Evolutionary conservation across 805 yeast species (phyloP).

Genomic region (Lipomyces orientalis): DNA sequence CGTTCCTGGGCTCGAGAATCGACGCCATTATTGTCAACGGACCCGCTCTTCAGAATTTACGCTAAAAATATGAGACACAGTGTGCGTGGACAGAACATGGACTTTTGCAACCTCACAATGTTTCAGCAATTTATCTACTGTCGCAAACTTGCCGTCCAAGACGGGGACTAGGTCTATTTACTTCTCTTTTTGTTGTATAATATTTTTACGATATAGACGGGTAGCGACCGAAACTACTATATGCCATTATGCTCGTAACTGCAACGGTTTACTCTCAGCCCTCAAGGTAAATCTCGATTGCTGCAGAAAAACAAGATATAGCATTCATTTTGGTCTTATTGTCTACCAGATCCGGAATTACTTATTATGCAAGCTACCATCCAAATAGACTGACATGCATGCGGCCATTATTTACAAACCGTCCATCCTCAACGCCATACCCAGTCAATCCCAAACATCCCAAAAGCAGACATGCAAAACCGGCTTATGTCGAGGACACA

Average conservation of each 20-base stretch:
- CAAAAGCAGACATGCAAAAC: not conserved
- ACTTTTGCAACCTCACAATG: no score
- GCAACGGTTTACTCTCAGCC: no score
- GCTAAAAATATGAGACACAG: no score
- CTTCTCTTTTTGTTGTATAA: no score
- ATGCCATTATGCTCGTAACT: no score
- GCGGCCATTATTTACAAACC: not conserved
- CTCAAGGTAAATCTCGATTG: no score
- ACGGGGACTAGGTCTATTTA: no score
- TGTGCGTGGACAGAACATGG: no score
- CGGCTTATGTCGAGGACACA: not conserved
- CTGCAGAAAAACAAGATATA: not conserved
- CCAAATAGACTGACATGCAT: not conserved
- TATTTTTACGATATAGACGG: no score
- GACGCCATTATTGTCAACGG: not conserved
- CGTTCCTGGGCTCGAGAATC: not conserved
- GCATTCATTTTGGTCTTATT: not conserved
- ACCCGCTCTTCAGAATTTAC: not conserved
- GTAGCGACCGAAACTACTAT: no score
- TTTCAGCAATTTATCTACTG: no score
- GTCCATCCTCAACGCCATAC: not conserved
- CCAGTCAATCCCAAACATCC: not conserved
- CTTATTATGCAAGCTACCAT: not conserved
- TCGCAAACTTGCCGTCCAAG: no score
- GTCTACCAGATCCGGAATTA: not conserved